Base-by-base conservation (phyloP, 1,139 yeast genomes). In the Saccharomyces hybrid region DNA sequence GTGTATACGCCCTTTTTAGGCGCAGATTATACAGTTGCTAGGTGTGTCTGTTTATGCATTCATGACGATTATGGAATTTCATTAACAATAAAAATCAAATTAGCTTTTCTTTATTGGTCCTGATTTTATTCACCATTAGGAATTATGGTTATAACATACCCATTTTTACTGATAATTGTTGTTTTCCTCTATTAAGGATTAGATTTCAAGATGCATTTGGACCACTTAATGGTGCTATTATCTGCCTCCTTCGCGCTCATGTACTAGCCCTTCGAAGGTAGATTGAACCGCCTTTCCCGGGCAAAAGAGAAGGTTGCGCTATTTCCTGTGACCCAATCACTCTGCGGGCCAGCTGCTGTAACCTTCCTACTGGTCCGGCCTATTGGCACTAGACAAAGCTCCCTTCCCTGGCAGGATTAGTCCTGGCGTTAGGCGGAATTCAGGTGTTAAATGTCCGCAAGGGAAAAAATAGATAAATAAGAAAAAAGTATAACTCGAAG, bases 121-220 rank as follows among this genome's bases (percentile, higher is more conserved):
- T 38, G 44, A 38, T 19, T 38, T 38, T 26, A 34, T 38, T 7
- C 8, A 38, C 13, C 7, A 38, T 38, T 16, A 2, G 42, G 25
- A 5, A 6, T n/a, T 9, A 25, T 4, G 16, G 13, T 32, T 51
- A 46, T 49, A 53, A 62, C 65, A 62, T 62, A 62, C 65, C 66
- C 66, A 62, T 62, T 60, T 61, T 55, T 58, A 60, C 66, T 60
- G 65, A 58, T 62, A 59, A 57, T 60, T 58, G 49, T 57, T 54
- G 54, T 54, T 58, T 58, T 52, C 44, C 6, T 38, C 44, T 11
- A 19, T 13, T 16, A 9, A 25, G 13, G 3, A 4, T 16, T 16
- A 11, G 5, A 5, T n/a, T 11, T 19, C 16, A 3, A 38, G 25
- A 38, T 5, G 26, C 26, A 16, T 11, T 11, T 38, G 11, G 9